Percentiles rank a stretch among this genome's conserved stretches.
Evolutionary conservation across 306 rosid genomes (phyloP).

Genomic region (Fagus sylvatica): DNA sequence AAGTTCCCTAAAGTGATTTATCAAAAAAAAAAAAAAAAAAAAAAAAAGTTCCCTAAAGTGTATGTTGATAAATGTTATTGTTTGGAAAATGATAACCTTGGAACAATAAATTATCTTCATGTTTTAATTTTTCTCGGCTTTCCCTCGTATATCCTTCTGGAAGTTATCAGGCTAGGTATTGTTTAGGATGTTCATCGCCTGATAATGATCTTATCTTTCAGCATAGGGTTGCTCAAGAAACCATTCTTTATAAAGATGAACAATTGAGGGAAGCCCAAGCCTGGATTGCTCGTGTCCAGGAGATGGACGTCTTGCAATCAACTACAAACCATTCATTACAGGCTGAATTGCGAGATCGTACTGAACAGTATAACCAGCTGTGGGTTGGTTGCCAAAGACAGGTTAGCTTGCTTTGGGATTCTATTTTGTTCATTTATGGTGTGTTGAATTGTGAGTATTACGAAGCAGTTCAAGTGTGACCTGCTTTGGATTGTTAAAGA

Average conservation of each 20-base stretch:
- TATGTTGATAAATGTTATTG: not conserved
- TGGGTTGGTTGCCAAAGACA: constrained; percentile 96
- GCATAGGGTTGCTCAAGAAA: constrained; percentile 92
- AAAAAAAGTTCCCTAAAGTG: not conserved
- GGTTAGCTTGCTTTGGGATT: constrained; percentile 48
- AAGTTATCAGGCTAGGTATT: not conserved
- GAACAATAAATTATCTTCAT: not conserved
- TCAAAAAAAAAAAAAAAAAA: too few relatives aligned
- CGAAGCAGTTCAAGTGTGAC: not conserved
- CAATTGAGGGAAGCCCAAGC: constrained; percentile 92
- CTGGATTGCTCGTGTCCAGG: constrained; percentile 91
- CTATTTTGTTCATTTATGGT: not conserved
- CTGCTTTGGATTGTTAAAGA: not conserved
- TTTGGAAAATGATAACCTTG: constrained; percentile 1
- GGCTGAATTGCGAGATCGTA: constrained; percentile 87
- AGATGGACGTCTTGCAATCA: constrained; percentile 91
- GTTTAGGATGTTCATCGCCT: constrained; percentile 15
- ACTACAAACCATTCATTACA: constrained; percentile 76
- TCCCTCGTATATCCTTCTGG: not conserved
- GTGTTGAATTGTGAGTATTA: not conserved
- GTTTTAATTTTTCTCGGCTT: constrained; percentile 4
- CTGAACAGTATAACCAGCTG: constrained; percentile 91
- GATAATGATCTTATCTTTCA: constrained; percentile 48
- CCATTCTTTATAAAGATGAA: constrained; percentile 82
- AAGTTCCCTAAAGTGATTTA: not conserved